Conservation (phyloP, 2,329 filamentous ascomycete species). For the Exophiala alcalophila region DNA sequence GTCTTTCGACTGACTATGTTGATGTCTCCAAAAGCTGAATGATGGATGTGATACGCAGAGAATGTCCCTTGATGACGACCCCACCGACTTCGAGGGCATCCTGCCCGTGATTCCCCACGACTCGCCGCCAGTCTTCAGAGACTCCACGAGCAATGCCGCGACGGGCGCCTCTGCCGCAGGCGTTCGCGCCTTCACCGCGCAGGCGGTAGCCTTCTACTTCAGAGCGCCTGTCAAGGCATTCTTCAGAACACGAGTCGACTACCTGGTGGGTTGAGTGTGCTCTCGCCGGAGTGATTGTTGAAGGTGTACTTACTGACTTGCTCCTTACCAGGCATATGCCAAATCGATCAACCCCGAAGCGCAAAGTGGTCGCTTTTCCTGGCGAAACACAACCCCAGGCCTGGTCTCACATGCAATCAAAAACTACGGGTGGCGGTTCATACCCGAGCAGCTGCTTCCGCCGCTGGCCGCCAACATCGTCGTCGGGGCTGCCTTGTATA, state of each 20-base stretch:
- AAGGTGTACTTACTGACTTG: slow-evolving; percentile 13
- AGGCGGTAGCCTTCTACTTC: slow-evolving; percentile 87
- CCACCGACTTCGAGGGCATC: slow-evolving; percentile 28
- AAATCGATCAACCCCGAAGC: slow-evolving; percentile 60
- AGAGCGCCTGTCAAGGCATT: slow-evolving; percentile 88
- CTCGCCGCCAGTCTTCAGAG: slow-evolving; percentile 35
- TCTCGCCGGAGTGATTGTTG: no score
- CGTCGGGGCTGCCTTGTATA: slow-evolving; percentile 62
- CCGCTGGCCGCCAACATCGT: slow-evolving; percentile 62
- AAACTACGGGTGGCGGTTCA: slow-evolving; percentile 62
- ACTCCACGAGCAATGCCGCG: slow-evolving; percentile 57
- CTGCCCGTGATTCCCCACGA: slow-evolving; percentile 21
- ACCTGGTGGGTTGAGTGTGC: slow-evolving; percentile 49
- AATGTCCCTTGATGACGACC: slow-evolving; percentile 30
- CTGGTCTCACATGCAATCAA: slow-evolving; percentile 59
- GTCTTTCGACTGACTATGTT: no score
- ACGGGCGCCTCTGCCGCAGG: slow-evolving; percentile 81
- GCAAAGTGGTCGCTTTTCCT: slow-evolving; percentile 50
- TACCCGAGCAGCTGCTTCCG: slow-evolving; percentile 63
- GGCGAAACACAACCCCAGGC: slow-evolving; percentile 60
- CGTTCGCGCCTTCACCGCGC: slow-evolving; percentile 77
- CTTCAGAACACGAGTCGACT: slow-evolving; percentile 86
- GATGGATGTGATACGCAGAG: slow-evolving; percentile 20
- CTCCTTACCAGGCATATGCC: slow-evolving; percentile 53
- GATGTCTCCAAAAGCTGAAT: no score